Percentiles rank a stretch among this genome's conserved stretches.
Evolutionary conservation across 441 rosid genomes (phyloP).

Genomic region (Capsella rubella): DNA sequence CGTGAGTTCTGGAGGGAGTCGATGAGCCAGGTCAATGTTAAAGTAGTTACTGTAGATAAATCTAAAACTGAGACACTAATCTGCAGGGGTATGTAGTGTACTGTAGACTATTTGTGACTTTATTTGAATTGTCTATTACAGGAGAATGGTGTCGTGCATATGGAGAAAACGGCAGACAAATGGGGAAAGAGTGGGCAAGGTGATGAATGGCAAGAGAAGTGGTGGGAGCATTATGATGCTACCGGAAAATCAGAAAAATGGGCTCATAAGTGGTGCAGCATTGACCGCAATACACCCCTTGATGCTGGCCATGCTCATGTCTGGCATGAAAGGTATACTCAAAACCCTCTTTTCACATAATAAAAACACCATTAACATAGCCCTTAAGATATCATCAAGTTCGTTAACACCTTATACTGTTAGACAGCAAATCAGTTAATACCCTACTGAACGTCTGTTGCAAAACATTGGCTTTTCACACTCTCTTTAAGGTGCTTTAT

Average conservation of each 20-base stretch:
- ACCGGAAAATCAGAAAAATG: conserved; percentile 90
- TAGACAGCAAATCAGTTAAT: neutral
- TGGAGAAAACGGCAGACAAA: conserved; percentile 91
- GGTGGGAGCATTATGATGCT: conserved; percentile 95
- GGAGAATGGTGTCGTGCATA: conserved; percentile 73
- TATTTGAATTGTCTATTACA: conserved; percentile 42
- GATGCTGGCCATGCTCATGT: conserved; percentile 95
- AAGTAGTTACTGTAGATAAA: neutral
- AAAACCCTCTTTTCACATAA: neutral
- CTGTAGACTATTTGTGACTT: neutral
- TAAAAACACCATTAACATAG: neutral
- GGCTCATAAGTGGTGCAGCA: conserved; percentile 98
- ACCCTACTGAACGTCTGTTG: neutral
- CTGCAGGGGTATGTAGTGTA: neutral
- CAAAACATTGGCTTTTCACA: neutral
- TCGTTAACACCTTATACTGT: neutral
- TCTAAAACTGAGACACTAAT: conserved; percentile 11
- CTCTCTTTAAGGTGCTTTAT: neutral
- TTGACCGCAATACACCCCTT: conserved; percentile 78
- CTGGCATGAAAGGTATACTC: conserved; percentile 91
- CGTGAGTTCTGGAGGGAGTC: conserved; percentile 91
- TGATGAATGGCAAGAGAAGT: conserved; percentile 93
- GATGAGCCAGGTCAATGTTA: conserved; percentile 75
- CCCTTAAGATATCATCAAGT: neutral
- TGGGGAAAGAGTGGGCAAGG: conserved; percentile 93